Evolutionary conservation across 805 yeast species (phyloP).

Genomic region (Kodamaea hsintzibuensis): DNA sequence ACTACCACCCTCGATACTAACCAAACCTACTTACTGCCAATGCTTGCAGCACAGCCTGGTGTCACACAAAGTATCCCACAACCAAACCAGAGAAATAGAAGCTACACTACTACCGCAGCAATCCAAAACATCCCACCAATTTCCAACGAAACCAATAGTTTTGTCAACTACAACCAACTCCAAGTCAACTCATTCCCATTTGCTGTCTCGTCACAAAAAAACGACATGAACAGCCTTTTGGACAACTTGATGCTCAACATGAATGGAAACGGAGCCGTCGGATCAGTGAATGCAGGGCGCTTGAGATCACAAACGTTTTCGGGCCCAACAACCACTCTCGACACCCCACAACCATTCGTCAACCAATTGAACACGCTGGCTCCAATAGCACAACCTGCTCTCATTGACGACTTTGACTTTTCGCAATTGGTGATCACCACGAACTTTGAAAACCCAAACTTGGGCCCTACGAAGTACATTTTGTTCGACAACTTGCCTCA

Average conservation of each 20-base stretch:
- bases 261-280: constrained; percentile 10
- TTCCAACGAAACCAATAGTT: neutral
- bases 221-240: constrained; percentile 30
- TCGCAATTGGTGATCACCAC: constrained; percentile 63
- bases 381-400: constrained; percentile 9
- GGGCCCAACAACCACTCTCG: constrained; percentile 29
- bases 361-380: neutral
- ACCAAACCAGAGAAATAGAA: constrained; percentile 40
- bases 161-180: neutral
- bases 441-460: constrained; percentile 64
- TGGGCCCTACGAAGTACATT: constrained; percentile 77
- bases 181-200: constrained; percentile 1
- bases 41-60: constrained; percentile 18
- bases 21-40: constrained; percentile 19
- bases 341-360: constrained; percentile 1
- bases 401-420: constrained; percentile 59
- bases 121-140: constrained; percentile 19
- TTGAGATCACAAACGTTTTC: constrained; percentile 44
- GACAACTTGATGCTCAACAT: constrained; percentile 34
- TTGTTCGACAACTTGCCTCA: constrained; percentile 82
- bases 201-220: constrained; percentile 10
- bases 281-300: constrained; percentile 16
- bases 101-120: constrained; percentile 52
- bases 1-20: constrained; percentile 14
- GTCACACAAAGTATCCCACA: constrained; percentile 11